These are phyloP conservation scores for Annulohypoxylon maeteangense DNA, from an alignment of 495 filamentous ascomycete species.

Conservation along the genomic window DNA sequence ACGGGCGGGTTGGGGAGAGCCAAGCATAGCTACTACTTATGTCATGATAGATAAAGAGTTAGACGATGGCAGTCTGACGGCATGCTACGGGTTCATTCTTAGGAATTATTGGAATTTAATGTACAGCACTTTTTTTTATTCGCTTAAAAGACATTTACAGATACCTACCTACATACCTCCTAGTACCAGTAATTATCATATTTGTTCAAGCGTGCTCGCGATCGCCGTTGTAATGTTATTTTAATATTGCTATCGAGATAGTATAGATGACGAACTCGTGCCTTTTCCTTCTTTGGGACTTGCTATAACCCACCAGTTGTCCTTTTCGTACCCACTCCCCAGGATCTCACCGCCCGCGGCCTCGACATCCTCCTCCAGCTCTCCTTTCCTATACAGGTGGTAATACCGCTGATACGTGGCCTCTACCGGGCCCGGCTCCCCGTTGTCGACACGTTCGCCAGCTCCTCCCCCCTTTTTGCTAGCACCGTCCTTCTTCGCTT, in stretches of 20 bases:
- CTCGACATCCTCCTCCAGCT: slow-evolving; percentile 83
- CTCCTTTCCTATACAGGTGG: slow-evolving; percentile 87
- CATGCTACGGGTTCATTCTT: slow-evolving; percentile 7
- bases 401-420: slow-evolving; percentile 89
- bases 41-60: slow-evolving; percentile 23
- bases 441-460: slow-evolving; percentile 15
- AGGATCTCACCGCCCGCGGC: slow-evolving; percentile 80
- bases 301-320: slow-evolving; percentile 91
- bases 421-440: slow-evolving; percentile 41
- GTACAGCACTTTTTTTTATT: slow-evolving; percentile 15
- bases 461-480: slow-evolving; percentile 16
- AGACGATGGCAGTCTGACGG: slow-evolving; percentile 17
- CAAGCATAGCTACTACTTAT: slow-evolving; percentile 9
- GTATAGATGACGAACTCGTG: slow-evolving; percentile 13
- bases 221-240: neutral
- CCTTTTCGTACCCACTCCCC: slow-evolving; percentile 91
- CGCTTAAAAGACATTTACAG: neutral
- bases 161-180: too few species aligned
- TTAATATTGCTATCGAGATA: slow-evolving; percentile 43
- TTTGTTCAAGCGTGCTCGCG: slow-evolving; percentile 14
- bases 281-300: slow-evolving; percentile 23
- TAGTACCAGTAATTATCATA: too few species aligned
- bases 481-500: slow-evolving; percentile 36
- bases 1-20: slow-evolving; percentile 1
- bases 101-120: slow-evolving; percentile 11